A percentile compares a stretch with the other conserved stretches of the same genome.
These are phyloP conservation scores for Lodderomyces elongisporus DNA, from an alignment of 1,139 yeast species.

Conservation along the genomic window DNA sequence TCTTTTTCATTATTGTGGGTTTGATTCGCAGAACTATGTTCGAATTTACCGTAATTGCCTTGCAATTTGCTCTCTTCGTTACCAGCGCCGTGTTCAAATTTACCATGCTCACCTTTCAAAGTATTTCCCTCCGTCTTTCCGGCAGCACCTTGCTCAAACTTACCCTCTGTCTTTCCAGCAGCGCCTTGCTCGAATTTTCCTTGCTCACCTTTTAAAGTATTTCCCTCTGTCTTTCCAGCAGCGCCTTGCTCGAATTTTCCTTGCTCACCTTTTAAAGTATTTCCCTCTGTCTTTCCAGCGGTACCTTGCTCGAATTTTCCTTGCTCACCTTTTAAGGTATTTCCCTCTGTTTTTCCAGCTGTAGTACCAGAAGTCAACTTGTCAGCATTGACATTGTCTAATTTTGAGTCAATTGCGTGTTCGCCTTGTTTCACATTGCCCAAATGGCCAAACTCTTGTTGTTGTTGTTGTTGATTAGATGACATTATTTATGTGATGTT, in stretches of 20 bases:
- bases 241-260: slow-evolving; percentile 14
- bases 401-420: background rate
- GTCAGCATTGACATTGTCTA: background rate
- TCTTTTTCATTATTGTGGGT: background rate
- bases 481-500: no score
- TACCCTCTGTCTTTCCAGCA: slow-evolving; percentile 7
- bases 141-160: background rate
- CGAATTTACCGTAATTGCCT: slow-evolving; percentile 1
- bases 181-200: slow-evolving; percentile 5
- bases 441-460: no score
- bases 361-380: background rate
- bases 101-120: slow-evolving; percentile 2
- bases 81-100: slow-evolving; percentile 4
- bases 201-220: slow-evolving; percentile 1
- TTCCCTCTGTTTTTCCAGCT: slow-evolving; percentile 4
- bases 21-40: background rate
- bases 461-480: no score
- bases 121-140: slow-evolving; percentile 4
- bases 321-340: slow-evolving; percentile 6
- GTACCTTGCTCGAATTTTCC: slow-evolving; percentile 6
- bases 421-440: background rate
- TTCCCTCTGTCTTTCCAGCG: slow-evolving; percentile 7
- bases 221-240: slow-evolving; percentile 10
- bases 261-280: slow-evolving; percentile 11
- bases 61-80: background rate